Base-by-base conservation (phyloP, 2,329 filamentous ascomycete genomes). In the Pseudocercospora ulei region DNA sequence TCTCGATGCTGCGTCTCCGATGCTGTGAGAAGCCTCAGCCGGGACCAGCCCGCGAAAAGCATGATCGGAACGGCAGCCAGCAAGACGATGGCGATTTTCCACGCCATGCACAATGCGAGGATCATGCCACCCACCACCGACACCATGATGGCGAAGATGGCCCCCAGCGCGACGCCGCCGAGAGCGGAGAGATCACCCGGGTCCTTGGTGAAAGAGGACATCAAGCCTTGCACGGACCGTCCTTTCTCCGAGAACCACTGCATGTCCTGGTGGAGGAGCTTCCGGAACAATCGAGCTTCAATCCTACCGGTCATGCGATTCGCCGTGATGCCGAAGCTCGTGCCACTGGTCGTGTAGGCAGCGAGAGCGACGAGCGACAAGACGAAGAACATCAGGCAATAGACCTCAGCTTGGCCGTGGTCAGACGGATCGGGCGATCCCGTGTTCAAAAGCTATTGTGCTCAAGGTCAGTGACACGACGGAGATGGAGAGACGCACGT, bases 1-100 rank as follows among this genome's bases (percentile, higher is more conserved):
- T 70, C 71, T 25, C 76, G 72, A 48, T 81, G 76, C 8, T 72
- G 70, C 39, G 72, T 68, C 45, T 82, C 75, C 31, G 78, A 76
- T 23, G 70, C 67, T 2, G 73, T 69, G 8, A 71, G 57, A 3
- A 70, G 63, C 3, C 65, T 61, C 7, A 71, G 57, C 25, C 68
- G 61, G 12, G 67, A 52, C 43, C 65, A 70, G 0, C 68, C 68
- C 4, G 58, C 62, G 0, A 65, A 46, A 3, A 70, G 46, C 60
- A 71, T 66, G 22, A 71, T 49, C 0, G 68, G 68, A 0, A 70
- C 65, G 2, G 65, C 66, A 11, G 62, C 59, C n/a, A 71, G 57
- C 4, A 70, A 50, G 1, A 71, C 68, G 9, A 70, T 59, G 2
- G 67, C 66, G 17, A 71, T 69, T 43, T 65, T 69, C 68, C 68